phyloP scores from a whole-genome alignment of 345 rosid genomes.

The Corchorus capsularis region DNA sequence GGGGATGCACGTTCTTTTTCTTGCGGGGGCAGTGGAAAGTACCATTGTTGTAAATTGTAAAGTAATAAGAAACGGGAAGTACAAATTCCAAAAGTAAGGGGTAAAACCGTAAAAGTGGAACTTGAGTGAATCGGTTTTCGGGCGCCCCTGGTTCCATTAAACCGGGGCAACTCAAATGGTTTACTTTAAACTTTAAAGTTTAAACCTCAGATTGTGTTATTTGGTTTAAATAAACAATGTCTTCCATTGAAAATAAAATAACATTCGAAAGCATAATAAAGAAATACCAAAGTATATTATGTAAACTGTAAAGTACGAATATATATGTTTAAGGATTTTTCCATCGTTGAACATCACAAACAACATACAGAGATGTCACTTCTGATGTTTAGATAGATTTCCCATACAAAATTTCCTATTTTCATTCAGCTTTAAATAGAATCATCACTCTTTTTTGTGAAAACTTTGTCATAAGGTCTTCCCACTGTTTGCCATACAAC shows the following conservation, averaged over 20 bases:
- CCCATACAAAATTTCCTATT: not conserved
- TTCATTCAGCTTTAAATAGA: not conserved
- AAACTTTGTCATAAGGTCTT: not conserved
- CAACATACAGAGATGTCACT: too few relatives aligned
- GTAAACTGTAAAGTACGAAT: too few relatives aligned
- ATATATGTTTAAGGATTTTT: too few relatives aligned
- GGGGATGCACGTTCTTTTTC: not conserved
- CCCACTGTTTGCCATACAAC: not conserved
- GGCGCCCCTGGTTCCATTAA: not conserved
- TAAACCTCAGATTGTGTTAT: too few relatives aligned
- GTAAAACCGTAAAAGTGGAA: not conserved
- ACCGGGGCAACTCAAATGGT: constrained; percentile 1
- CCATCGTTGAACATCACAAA: too few relatives aligned
- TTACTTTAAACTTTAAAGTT: too few relatives aligned
- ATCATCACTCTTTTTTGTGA: too few relatives aligned
- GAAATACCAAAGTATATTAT: too few relatives aligned
- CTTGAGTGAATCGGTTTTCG: not conserved
- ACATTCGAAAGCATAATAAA: too few relatives aligned
- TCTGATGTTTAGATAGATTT: too few relatives aligned
- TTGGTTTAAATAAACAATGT: too few relatives aligned
- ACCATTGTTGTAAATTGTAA: not conserved
- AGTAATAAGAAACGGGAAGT: not conserved
- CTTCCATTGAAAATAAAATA: too few relatives aligned
- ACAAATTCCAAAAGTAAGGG: not conserved
- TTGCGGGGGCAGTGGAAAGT: not conserved